These are phyloP conservation scores for Carex kokanica DNA, from an alignment of 176 grass and related monocot species.

Conservation along the genomic window DNA sequence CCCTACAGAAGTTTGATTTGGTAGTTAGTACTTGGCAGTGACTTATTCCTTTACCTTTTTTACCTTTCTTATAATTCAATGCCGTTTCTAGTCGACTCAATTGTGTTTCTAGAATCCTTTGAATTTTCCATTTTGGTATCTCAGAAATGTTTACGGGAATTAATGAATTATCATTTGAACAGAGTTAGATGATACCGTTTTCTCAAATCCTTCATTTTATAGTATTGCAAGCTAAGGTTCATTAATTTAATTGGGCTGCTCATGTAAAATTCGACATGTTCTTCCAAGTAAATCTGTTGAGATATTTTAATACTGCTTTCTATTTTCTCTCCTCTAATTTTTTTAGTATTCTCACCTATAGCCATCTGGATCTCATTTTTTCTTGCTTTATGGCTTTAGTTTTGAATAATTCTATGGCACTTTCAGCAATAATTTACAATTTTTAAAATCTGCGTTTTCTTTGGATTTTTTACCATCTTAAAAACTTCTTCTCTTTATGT, in stretches of 20 bases:
- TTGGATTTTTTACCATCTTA: background rate
- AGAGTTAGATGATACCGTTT: background rate
- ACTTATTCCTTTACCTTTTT: background rate
- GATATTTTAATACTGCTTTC: background rate
- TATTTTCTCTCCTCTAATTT: background rate
- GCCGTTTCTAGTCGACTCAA: background rate
- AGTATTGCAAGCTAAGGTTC: background rate
- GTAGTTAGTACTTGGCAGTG: background rate
- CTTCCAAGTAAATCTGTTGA: background rate
- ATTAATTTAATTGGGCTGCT: background rate
- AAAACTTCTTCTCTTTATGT: background rate
- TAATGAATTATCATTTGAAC: background rate
- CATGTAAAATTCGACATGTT: background rate
- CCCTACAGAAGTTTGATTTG: background rate
- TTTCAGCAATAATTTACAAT: background rate
- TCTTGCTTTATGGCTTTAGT: background rate
- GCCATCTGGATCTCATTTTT: background rate
- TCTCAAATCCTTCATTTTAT: conserved; percentile 15
- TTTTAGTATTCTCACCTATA: background rate
- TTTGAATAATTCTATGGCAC: background rate
- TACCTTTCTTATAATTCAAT: background rate
- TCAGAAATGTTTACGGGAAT: background rate
- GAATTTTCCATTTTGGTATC: background rate
- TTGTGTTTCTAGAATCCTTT: background rate
- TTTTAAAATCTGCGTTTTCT: background rate